These are phyloP conservation scores for Phytophthora constricta DNA, from an alignment of 352 stramenopile genomes.

Conservation along the genomic window DNA sequence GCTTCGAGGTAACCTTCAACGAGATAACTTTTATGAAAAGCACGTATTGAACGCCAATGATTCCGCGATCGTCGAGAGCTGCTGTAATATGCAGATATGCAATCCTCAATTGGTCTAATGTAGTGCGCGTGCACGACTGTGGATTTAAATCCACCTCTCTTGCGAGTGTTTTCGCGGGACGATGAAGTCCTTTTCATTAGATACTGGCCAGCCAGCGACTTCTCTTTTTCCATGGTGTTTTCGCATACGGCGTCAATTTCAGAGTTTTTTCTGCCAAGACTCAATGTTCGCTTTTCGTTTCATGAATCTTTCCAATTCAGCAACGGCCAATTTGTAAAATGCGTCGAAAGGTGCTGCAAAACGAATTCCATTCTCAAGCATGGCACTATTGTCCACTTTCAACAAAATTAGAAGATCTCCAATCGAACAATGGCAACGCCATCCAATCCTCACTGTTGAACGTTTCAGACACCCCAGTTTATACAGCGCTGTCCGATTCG, in stretches of 20 bases:
- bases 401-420: not conserved
- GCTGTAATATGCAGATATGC: not conserved
- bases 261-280: too few relatives aligned
- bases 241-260: not conserved
- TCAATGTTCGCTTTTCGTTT: not conserved
- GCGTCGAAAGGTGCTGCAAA: not conserved
- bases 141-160: not conserved
- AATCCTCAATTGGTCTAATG: not conserved
- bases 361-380: not conserved
- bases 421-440: not conserved
- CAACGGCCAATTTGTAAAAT: not conserved
- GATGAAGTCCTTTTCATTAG: too few relatives aligned
- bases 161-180: too few relatives aligned
- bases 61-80: not conserved
- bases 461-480: too few relatives aligned
- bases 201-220: not conserved
- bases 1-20: not conserved
- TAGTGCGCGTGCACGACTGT: not conserved
- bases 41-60: not conserved
- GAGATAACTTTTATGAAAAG: not conserved
- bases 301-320: not conserved
- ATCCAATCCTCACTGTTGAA: not conserved
- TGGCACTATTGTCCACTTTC: slow-evolving; percentile 5
- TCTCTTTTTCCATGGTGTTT: not conserved
- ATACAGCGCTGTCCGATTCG: too few relatives aligned